A percentile compares a stretch with the other conserved stretches of the same genome.
Conservation (phyloP, 306 rosid genomes). For the Acacia confusa region DNA sequence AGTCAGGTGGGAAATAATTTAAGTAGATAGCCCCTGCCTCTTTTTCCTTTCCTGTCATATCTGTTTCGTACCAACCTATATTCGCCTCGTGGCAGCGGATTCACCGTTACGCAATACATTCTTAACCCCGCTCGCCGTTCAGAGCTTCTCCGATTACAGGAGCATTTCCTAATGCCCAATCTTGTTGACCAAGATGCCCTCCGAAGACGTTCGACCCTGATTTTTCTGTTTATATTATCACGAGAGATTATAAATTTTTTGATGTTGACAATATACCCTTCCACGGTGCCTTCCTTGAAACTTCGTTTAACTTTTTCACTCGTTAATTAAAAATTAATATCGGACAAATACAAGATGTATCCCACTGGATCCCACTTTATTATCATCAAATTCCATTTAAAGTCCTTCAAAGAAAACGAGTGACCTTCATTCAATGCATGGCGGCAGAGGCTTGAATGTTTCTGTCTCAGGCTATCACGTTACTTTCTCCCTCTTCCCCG, state of each 20-base stretch:
- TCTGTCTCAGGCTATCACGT: slow-evolving; percentile 35
- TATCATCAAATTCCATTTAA: background rate
- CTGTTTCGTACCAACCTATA: slow-evolving; percentile 23
- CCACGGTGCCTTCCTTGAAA: background rate
- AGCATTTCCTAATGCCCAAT: background rate
- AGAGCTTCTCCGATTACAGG: slow-evolving; percentile 22
- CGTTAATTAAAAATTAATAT: background rate
- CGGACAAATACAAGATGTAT: background rate
- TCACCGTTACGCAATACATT: slow-evolving; percentile 28
- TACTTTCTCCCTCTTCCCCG: slow-evolving; percentile 32
- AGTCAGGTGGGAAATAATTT: slow-evolving; percentile 20
- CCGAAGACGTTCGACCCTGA: background rate
- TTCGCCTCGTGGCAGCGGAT: background rate
- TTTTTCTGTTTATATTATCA: background rate
- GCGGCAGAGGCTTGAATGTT: slow-evolving; percentile 40
- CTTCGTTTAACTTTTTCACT: background rate
- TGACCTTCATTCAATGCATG: slow-evolving; percentile 54
- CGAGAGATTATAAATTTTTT: background rate
- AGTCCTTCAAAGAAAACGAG: slow-evolving; percentile 26
- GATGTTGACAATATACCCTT: background rate
- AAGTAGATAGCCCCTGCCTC: slow-evolving; percentile 21
- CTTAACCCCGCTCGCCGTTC: background rate
- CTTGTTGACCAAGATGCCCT: slow-evolving; percentile 24
- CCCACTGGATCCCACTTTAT: background rate
- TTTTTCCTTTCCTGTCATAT: slow-evolving; percentile 16